Evolutionary conservation across 768 basidiomycete genomes (phyloP), one percentile per base, ranked within the genome.

Genomic region (Termitomyces eurrhizus): DNA sequence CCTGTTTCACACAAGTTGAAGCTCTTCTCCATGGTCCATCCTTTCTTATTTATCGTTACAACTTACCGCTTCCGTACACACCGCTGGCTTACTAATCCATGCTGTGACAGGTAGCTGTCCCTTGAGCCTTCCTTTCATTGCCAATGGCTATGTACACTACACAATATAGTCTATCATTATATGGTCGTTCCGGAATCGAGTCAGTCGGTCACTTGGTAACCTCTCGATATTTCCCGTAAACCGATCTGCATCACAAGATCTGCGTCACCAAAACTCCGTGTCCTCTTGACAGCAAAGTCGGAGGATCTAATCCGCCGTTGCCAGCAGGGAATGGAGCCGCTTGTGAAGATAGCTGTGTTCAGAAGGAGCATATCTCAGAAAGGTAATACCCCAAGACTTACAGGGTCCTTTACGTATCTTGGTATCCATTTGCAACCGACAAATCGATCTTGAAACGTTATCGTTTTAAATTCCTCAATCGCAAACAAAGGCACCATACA

Each of bases 51-150:
- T 21, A 36, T 16, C 16, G 9, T 1, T 18, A 7, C 41, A 18
- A 7, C 4, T 18, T 42, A n/a, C 7, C 24, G 11, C 52, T 37
- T 64, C 63, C 63, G 63, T 52, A 45, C 54, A 61, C 36, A 56
- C 9, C 63, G 63, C 57, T 29, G 37, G 18, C 58, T 64, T 36
- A 64, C 53, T 26, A 29, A 58, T 32, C 26, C 13, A 7, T 50
- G 55, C 50, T 56, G 62, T 59, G 44, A 36, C 29, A 57, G 57
- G 29, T 29, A 29, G 29, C 29, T 29, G 29, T 29, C 29, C 29
- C 4, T 29, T 29, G 29, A 29, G 29, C 2, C 29, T 4, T 29
- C 4, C 29, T 4, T 29, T 29, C 29, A 29, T 29, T 29, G 29
- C 2, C 29, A 29, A 29, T n/a, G 29, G 29, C 29, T 29, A 4